Evolutionary conservation across 2,329 filamentous ascomycete species (phyloP), one percentile per base, ranked within the genome.

Genomic region (Aspergillus glaucus): DNA sequence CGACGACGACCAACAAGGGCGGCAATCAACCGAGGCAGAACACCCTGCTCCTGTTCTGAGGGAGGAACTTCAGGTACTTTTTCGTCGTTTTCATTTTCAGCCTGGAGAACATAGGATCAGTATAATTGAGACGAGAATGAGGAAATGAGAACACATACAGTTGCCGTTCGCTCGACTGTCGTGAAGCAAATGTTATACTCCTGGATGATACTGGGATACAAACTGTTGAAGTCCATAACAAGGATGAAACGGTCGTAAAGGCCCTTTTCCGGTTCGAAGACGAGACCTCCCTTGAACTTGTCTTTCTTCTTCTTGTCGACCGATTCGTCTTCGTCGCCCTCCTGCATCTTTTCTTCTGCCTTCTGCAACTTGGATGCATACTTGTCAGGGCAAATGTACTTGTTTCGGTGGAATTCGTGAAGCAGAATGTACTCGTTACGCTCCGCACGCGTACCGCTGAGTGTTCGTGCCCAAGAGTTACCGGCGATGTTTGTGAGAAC

Each of bases 111-210:
- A 53, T 46, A 36, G 46, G 55, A 46, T 59, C 45, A 58, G 48
- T 21, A 36, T 44, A 52, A 46, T n/a, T 36, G 19, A 6, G 0
- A 12, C 43, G 17, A 14, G 15, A 30, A 17, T 14, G 28, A 48
- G 9, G 8, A 9, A 17, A 9, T 30, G 21, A 22, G 5, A 21
- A 2, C 8, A 70, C 83, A 75, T 79, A 89, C 86, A 59, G 85
- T 73, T 52, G 80, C 75, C 37, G 80, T 77, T 59, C 93, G 80
- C 53, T 97, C 88, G 6, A 98, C 90, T 0, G 94, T 98, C 2
- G 93, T 98, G 71, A 98, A 98, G 75, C 94, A 98, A 59, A 98
- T 98, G 71, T 98, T 98, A 75, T 85, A 98, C 78, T 98, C 94
- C 65, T 98, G 94, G 53, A 98, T 98, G 63, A 98, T 97, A 64